Percentiles rank a stretch among this genome's conserved stretches.
These are phyloP conservation scores for Amanita phalloides DNA, from an alignment of 768 basidiomycete genomes.

Conservation along the genomic window DNA sequence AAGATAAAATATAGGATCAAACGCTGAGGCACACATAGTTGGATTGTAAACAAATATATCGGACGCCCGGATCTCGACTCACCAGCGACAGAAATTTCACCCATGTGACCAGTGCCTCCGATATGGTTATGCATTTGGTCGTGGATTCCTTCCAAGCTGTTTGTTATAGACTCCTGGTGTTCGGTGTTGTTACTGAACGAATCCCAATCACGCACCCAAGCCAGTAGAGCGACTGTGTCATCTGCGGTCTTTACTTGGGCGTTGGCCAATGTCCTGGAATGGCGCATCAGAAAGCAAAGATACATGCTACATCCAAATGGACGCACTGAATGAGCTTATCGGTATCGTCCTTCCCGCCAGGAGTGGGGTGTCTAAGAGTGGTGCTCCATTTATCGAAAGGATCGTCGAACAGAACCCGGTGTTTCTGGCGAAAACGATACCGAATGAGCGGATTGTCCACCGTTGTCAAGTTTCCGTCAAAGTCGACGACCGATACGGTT, in stretches of 20 bases:
- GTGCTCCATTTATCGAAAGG: conserved; percentile 22
- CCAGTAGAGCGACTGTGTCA: conserved; percentile 27
- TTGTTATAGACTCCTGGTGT: conserved; percentile 26
- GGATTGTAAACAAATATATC: not conserved
- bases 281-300: not conserved
- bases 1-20: conserved; percentile 45
- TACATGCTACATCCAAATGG: not conserved
- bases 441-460: conserved; percentile 24
- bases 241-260: conserved; percentile 16
- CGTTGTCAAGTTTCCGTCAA: conserved; percentile 15
- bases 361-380: conserved; percentile 23
- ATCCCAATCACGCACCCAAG: conserved; percentile 26
- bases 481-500: conserved; percentile 18
- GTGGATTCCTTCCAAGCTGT: conserved; percentile 42
- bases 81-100: conserved; percentile 29
- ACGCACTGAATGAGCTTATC: conserved; percentile 17
- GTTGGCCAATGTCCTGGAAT: conserved; percentile 13
- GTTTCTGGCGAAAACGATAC: conserved; percentile 18
- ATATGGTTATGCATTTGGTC: conserved; percentile 33
- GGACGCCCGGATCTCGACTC: not conserved
- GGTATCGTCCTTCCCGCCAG: conserved; percentile 21
- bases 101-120: conserved; percentile 34
- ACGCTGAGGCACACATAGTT: conserved; percentile 16
- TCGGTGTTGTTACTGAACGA: conserved; percentile 37
- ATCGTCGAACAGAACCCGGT: conserved; percentile 17